Evolutionary conservation across 306 rosid genomes (phyloP), one percentile per base, ranked within the genome.

Genomic region (Cucurbita argyrosperma): DNA sequence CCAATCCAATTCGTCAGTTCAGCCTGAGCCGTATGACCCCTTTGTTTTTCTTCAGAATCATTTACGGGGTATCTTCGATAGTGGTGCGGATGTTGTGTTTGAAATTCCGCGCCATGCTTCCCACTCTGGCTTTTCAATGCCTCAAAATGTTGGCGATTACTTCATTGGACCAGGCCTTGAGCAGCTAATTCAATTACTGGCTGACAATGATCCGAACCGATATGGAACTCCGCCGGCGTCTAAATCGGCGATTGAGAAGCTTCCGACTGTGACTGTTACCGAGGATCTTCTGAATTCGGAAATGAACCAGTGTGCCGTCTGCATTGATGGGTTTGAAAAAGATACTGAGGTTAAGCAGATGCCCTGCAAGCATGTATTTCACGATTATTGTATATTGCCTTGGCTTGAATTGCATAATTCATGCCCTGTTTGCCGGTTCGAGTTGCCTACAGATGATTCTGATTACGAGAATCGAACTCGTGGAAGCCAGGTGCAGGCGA

Each of bases 141-240:
- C 77, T 15, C 76, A 51, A 19, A 92, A 86, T 67, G 83, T 83
- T 0, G 98, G 98, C 5, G 98, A 92, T 72, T 92, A 92, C 85
- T 92, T 92, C 82, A 84, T 92, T 21, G 96, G 98, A 6, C 90
- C 96, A 0, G 98, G 98, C 1, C 95, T 92, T 6, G 98, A 92
- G 87, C 92, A 92, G 76, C 87, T 92, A 80, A 90, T 92, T 78
- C 98, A 92, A 46, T 94, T 90, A 55, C 89, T 92, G 0, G 95
- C 98, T 0, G 98, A 92, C 84, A 92, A 92, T n/a, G 98, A 92
- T 72, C 98, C 98, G 0, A 92, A 84, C 74, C 87, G 98, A 6
- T 81, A 85, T 4, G 98, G 98, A n/a, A 87, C 96, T 5, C 98
- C 98, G 0, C 96, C 98, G 6, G 98, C 98, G 5, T 84, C 96